Conservation (phyloP, 2,329 filamentous ascomycete species). For the Coniella vitis region DNA sequence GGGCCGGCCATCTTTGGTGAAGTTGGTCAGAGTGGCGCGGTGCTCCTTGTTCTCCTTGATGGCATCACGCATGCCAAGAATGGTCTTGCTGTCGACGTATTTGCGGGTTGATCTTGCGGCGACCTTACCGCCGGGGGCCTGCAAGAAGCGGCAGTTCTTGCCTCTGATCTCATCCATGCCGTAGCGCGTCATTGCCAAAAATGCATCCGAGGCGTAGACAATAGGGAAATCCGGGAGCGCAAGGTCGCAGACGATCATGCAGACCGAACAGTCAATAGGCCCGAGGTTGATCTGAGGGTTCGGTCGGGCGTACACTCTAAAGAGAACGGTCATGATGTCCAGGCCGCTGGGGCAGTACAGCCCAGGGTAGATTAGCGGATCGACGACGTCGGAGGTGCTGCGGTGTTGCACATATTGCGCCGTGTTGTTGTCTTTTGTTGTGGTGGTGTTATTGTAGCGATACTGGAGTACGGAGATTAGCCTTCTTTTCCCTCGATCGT, state of each 20-base stretch:
- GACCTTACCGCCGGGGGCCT: conserved; percentile 64
- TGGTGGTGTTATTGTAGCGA: conserved; percentile 11
- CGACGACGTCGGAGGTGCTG: conserved; percentile 19
- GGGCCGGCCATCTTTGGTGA: conserved; percentile 68
- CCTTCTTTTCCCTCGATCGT: too few relatives aligned
- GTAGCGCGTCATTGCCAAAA: conserved; percentile 74
- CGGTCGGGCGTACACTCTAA: conserved; percentile 61
- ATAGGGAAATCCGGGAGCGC: conserved; percentile 68
- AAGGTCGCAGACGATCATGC: conserved; percentile 76
- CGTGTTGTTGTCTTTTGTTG: conserved; percentile 12
- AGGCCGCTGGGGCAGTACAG: conserved; percentile 49
- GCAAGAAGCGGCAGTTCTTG: conserved; percentile 78
- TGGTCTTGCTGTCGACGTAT: conserved; percentile 58
- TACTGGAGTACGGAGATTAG: conserved; percentile 7
- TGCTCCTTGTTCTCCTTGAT: conserved; percentile 39
- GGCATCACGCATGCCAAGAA: conserved; percentile 46
- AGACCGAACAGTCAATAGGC: conserved; percentile 75
- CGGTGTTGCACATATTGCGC: conserved; percentile 4
- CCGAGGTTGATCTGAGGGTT: conserved; percentile 75
- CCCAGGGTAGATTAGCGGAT: conserved; percentile 48
- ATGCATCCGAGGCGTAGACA: conserved; percentile 77
- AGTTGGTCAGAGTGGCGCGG: conserved; percentile 61
- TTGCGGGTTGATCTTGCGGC: conserved; percentile 52
- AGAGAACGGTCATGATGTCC: conserved; percentile 50
- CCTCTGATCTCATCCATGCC: conserved; percentile 66